A percentile compares a stretch with the other conserved stretches of the same genome.
These are phyloP conservation scores for Rhizopogon vulgaris DNA, from an alignment of 768 basidiomycete species.

Conservation along the genomic window DNA sequence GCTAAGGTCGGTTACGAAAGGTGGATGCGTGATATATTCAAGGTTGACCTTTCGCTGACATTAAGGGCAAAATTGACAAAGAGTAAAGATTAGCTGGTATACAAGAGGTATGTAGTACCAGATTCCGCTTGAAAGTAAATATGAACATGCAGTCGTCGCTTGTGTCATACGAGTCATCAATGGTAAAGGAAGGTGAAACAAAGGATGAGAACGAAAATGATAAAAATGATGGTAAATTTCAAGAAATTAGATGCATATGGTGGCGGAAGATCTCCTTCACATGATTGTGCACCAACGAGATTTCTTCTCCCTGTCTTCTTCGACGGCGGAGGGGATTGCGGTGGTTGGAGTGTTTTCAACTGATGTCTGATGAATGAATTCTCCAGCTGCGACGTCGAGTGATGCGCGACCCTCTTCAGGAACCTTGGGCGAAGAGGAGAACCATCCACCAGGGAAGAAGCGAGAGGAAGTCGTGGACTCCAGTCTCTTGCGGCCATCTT, in stretches of 20 bases:
- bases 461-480: constrained; percentile 52
- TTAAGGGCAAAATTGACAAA: not conserved
- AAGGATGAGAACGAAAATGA: not conserved
- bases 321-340: constrained; percentile 6
- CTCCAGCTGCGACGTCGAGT: constrained; percentile 44
- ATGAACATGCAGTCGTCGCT: constrained; percentile 3
- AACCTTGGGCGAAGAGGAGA: constrained; percentile 29
- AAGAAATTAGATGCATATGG: constrained; percentile 10
- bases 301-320: constrained; percentile 10
- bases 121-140: constrained; percentile 1
- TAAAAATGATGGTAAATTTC: constrained; percentile 1
- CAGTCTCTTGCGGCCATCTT: constrained; percentile 29
- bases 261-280: constrained; percentile 2
- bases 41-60: too few species aligned
- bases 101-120: constrained; percentile 1
- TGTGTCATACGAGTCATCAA: constrained; percentile 1
- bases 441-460: constrained; percentile 54
- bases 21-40: too few species aligned
- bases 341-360: constrained; percentile 3
- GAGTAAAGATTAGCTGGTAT: constrained; percentile 1
- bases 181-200: not conserved
- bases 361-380: constrained; percentile 26
- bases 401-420: constrained; percentile 40
- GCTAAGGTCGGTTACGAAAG: constrained; percentile 20
- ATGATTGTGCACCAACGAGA: constrained; percentile 13